Evolutionary conservation across 2,329 filamentous ascomycete genomes (phyloP).

Genomic region (Plectosphaerella sp.): DNA sequence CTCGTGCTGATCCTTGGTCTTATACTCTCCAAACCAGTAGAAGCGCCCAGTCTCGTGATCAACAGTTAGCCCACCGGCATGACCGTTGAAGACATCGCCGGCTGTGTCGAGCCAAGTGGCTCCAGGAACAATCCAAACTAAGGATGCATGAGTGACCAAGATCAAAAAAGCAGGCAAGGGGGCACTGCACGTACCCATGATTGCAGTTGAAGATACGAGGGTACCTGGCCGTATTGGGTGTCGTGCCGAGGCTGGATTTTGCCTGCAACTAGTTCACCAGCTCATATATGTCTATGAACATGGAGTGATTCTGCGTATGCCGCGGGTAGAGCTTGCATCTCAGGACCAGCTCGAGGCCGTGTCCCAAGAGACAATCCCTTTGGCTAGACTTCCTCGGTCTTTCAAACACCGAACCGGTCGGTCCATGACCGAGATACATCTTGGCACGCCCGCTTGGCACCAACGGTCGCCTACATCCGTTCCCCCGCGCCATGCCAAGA

Average conservation of each 20-base stretch:
- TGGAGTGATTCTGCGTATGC: not conserved
- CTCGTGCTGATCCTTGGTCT: conserved; percentile 50
- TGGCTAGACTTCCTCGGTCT: too few relatives aligned
- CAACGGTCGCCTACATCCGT: too few relatives aligned
- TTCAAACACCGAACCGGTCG: too few relatives aligned
- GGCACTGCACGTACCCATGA: not conserved
- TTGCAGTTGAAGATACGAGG: not conserved
- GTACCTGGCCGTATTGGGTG: not conserved
- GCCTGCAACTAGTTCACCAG: not conserved
- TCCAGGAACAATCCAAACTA: conserved; percentile 53
- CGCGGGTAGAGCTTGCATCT: not conserved
- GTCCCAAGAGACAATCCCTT: too few relatives aligned
- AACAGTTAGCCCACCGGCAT: conserved; percentile 50
- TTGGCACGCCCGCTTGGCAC: too few relatives aligned
- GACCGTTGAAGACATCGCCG: conserved; percentile 54
- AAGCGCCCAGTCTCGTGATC: conserved; percentile 48
- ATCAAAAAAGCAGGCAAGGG: not conserved
- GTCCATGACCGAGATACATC: too few relatives aligned
- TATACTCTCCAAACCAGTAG: conserved; percentile 59
- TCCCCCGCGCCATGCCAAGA: too few relatives aligned
- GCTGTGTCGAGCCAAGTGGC: conserved; percentile 55
- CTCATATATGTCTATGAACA: not conserved
- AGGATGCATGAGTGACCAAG: not conserved
- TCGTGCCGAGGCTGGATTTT: not conserved
- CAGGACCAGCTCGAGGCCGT: not conserved